phyloP scores from a whole-genome alignment of 2,329 filamentous ascomycete species.

The Botrytis fragariae region DNA sequence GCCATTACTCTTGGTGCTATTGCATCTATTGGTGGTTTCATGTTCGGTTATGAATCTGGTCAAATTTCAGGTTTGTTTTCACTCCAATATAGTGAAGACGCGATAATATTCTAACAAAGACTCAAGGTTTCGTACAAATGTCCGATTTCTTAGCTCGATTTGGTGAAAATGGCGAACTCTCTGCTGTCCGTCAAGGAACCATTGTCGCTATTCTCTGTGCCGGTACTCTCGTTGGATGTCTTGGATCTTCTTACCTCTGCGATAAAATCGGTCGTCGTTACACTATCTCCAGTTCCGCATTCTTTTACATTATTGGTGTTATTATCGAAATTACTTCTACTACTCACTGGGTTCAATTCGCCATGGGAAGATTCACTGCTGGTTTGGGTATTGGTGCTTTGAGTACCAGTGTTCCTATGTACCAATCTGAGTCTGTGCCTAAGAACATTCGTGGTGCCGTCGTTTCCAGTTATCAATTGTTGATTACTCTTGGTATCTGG shows the following conservation, averaged over 20 bases:
- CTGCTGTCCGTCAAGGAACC: slow-evolving; percentile 56
- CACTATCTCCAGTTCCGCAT: slow-evolving; percentile 59
- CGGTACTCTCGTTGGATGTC: slow-evolving; percentile 57
- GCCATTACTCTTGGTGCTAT: slow-evolving; percentile 51
- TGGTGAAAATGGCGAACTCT: slow-evolving; percentile 49
- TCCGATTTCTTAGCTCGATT: slow-evolving; percentile 55
- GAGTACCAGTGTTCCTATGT: slow-evolving; percentile 65
- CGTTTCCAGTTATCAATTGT: slow-evolving; percentile 64
- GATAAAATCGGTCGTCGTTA: slow-evolving; percentile 60
- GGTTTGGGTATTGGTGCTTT: slow-evolving; percentile 64
- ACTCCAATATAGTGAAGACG: neutral
- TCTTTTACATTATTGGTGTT: slow-evolving; percentile 61
- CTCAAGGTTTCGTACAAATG: slow-evolving; percentile 60
- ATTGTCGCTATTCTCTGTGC: slow-evolving; percentile 62
- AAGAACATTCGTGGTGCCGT: slow-evolving; percentile 62
- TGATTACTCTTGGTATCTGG: slow-evolving; percentile 68
- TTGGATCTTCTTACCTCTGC: slow-evolving; percentile 58
- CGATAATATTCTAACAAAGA: slow-evolving; percentile 37
- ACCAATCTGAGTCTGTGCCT: slow-evolving; percentile 65
- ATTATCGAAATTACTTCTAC: slow-evolving; percentile 61
- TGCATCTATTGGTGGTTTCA: slow-evolving; percentile 55
- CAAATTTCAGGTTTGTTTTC: slow-evolving; percentile 47
- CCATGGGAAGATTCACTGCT: slow-evolving; percentile 62
- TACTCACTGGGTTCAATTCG: slow-evolving; percentile 60
- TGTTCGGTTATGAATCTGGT: slow-evolving; percentile 48